phyloP scores from a whole-genome alignment of 768 basidiomycete genomes.

The Antrodiella citrinella region DNA sequence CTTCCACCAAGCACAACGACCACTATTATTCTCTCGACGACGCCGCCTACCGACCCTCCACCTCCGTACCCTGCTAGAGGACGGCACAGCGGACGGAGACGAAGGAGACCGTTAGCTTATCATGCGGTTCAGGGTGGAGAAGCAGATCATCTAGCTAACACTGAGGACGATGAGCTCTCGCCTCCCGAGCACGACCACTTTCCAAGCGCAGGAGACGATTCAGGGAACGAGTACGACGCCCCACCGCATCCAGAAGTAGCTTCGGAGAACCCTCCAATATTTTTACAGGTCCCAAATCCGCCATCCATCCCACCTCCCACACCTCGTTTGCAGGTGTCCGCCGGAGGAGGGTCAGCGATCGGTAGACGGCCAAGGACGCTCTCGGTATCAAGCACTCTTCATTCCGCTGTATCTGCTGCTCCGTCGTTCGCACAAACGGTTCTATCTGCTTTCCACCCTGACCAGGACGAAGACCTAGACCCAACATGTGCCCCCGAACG shows the following conservation, averaged over 20 bases:
- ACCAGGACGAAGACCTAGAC: slow-evolving; percentile 36
- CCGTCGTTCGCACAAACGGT: slow-evolving; percentile 66
- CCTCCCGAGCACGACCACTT: slow-evolving; percentile 17
- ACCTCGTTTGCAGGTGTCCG: background rate
- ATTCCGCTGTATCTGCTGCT: slow-evolving; percentile 39
- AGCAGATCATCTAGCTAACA: slow-evolving; percentile 21
- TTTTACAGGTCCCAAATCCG: background rate
- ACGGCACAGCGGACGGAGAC: slow-evolving; percentile 32
- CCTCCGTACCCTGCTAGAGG: slow-evolving; percentile 58
- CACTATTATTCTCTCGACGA: slow-evolving; percentile 10
- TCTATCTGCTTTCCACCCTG: slow-evolving; percentile 56
- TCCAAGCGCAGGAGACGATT: background rate
- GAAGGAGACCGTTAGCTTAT: slow-evolving; percentile 20
- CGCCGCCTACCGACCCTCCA: slow-evolving; percentile 44
- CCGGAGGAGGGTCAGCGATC: background rate
- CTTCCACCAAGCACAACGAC: slow-evolving; percentile 5
- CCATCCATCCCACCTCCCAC: background rate
- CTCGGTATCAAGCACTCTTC: slow-evolving; percentile 47
- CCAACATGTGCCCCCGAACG: slow-evolving; percentile 24
- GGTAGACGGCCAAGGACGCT: slow-evolving; percentile 39
- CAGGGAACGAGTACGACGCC: background rate
- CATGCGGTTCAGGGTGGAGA: slow-evolving; percentile 8
- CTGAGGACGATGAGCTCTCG: slow-evolving; percentile 25
- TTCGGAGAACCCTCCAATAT: background rate
- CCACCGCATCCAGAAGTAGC: background rate